phyloP scores from a whole-genome alignment of 2,329 filamentous ascomycete species.

The Hymenoscyphus repandus region DNA sequence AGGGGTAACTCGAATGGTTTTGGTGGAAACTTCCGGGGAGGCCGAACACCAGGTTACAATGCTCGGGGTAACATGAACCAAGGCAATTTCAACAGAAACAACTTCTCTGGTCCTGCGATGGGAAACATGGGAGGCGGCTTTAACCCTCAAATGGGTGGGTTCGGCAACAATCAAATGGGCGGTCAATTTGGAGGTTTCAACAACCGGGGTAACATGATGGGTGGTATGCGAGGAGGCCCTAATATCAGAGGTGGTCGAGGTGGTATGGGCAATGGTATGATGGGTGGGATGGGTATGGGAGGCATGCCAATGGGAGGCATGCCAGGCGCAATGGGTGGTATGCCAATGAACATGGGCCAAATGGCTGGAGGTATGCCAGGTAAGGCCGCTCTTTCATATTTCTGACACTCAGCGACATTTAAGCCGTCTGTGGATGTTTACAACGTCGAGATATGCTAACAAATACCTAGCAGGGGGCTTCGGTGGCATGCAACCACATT shows the following conservation, averaged over 20 bases:
- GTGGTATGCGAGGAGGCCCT: slow-evolving; percentile 45
- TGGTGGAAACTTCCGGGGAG: slow-evolving; percentile 27
- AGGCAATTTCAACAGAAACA: slow-evolving; percentile 49
- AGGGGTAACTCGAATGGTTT: slow-evolving; percentile 32
- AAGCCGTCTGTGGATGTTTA: background rate
- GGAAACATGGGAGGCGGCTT: slow-evolving; percentile 42
- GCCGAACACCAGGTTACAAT: slow-evolving; percentile 43
- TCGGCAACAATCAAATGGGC: slow-evolving; percentile 37
- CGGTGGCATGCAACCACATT: slow-evolving; percentile 63
- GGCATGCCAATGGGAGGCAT: slow-evolving; percentile 48
- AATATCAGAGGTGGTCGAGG: slow-evolving; percentile 56
- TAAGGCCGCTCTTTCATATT: slow-evolving; percentile 35
- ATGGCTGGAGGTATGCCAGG: slow-evolving; percentile 53
- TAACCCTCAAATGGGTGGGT: slow-evolving; percentile 39
- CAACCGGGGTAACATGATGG: slow-evolving; percentile 47
- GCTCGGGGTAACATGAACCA: slow-evolving; percentile 37
- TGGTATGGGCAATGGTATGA: slow-evolving; percentile 40
- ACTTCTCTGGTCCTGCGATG: slow-evolving; percentile 40
- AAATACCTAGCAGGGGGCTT: slow-evolving; percentile 50
- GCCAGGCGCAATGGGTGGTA: slow-evolving; percentile 33
- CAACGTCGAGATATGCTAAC: background rate
- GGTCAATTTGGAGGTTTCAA: slow-evolving; percentile 47
- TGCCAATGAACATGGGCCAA: slow-evolving; percentile 39
- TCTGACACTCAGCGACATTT: background rate
- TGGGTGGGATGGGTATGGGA: slow-evolving; percentile 48